Base-by-base conservation (phyloP, 108 stramenopile species). In the Epithemia pelagica region DNA sequence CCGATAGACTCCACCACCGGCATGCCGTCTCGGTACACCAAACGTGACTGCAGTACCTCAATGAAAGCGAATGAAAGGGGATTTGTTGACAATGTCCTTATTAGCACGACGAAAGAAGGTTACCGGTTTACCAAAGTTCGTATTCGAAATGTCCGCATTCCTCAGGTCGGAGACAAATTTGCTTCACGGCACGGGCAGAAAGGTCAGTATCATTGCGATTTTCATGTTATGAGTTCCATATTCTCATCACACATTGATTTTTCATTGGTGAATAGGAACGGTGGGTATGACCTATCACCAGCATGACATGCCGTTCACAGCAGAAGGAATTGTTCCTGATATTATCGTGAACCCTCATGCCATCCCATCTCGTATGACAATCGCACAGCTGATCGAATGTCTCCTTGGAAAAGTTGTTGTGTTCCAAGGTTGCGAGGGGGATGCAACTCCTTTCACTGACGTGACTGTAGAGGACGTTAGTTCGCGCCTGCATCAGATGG, bases 301-400 rank as follows among this genome's bases (percentile, higher is more conserved):
- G 80, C 98, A 98, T 69, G 99, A 99, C 68, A 99, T 99, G 98
- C 99, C 99, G 10, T 99, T 97, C 72, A 97, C 97, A 5, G 80
- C 83, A 28, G 92, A 97, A 63, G 99, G 99, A 30, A 95, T 99
- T 66, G 88, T 92, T 3, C 99, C 99, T 22, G 99, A 99, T 74
- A 97, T 99, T 68, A 97, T 99, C 86, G 96, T 99, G 33, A 99
- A 99, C 76, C 98, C 99, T 0, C 99, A 99, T 81, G 99, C 97
- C 37, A 96, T 99, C 72, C 99, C 99, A 62, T 95, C 94, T 27
- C 96, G 99, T 68, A 99, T 99, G 99, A 99, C 99, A 56, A 96
- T 99, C 83, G 99, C 96, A 23, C 96, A 98, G 75, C 76, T 99
- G 66, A 95, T 99, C 67, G 99, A 99, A 76, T 97, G 96, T 81